Evolutionary conservation across 2,329 filamentous ascomycete species (phyloP), one percentile per base, ranked within the genome.

Genomic region (Epichloe hybrida): DNA sequence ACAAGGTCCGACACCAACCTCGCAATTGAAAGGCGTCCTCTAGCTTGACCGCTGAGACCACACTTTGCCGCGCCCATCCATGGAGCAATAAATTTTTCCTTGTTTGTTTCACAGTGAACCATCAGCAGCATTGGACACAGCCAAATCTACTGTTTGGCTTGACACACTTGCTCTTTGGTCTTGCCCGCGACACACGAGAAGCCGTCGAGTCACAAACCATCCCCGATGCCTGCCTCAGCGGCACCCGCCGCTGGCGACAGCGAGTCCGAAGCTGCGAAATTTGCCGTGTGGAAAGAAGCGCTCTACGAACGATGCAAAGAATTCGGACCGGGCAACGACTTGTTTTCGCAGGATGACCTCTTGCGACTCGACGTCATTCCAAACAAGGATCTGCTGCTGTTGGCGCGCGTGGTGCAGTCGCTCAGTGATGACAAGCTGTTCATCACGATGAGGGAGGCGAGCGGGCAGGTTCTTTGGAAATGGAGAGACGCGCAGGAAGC

Each of bases 371-470:
- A 74, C 52, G 70, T 83, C 55, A 74, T 83, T 46, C 77, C 79
- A 5, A 73, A 75, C 47, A 69, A 74, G 53, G 75, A 82, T 61
- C 64, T 79, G 54, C 64, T 71, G 60, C 69, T 76, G 45, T 72
- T 83, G 21, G 63, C 80, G 51, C 66, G 69, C 50, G 74, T 81
- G 15, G 70, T 82, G 40, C 77, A 82, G 64, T 69, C 66, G 36
- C 72, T 84, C 49, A 74, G 74, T 53, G 70, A 80, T 58, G 79
- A 84, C 59, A 78, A 77, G 62, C 72, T 83, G 38, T 76, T 83
- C 57, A 66, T 69, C 47, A 69, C 67, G 42, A 69, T 69, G 66
- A 62, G 66, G 52, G 67, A 69, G 59, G 60, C 64, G 45, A 67
- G 66, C 37, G 66, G 66, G 44, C 63, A 69, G 55, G 64, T 69